Percentiles rank a stretch among this genome's conserved stretches.
phyloP scores from a whole-genome alignment of 148 eudicot species.

The Fagopyrum tataricum region DNA sequence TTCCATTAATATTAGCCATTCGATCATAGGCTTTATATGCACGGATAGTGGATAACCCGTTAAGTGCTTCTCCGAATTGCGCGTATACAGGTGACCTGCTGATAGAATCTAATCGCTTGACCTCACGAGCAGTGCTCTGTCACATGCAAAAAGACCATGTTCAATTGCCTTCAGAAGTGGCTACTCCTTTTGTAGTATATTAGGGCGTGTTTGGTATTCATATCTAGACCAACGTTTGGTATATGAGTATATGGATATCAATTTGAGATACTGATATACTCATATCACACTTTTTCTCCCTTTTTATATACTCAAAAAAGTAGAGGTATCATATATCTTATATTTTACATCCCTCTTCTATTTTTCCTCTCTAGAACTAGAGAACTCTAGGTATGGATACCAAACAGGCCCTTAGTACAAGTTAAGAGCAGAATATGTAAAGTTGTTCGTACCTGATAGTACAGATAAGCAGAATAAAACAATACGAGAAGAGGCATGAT shows the following conservation, averaged over 20 bases:
- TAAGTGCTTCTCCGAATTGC: slow-evolving; percentile 88
- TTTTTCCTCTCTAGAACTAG: too few relatives aligned
- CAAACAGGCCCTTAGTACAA: too few relatives aligned
- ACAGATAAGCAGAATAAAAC: slow-evolving; percentile 85
- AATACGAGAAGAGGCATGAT: slow-evolving; percentile 84
- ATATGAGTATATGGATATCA: too few relatives aligned
- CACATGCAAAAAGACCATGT: slow-evolving; percentile 8
- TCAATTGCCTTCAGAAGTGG: neutral
- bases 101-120: slow-evolving; percentile 83
- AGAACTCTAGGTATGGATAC: too few relatives aligned
- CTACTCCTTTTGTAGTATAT: too few relatives aligned
- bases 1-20: slow-evolving; percentile 75
- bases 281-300: too few relatives aligned
- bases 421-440: neutral
- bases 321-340: too few relatives aligned
- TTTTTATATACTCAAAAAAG: too few relatives aligned
- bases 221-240: too few relatives aligned
- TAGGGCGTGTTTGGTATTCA: too few relatives aligned
- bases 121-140: slow-evolving; percentile 94
- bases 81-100: slow-evolving; percentile 89
- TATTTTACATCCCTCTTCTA: too few relatives aligned
- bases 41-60: slow-evolving; percentile 81
- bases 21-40: slow-evolving; percentile 91
- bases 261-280: too few relatives aligned
- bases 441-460: slow-evolving; percentile 61